These are phyloP conservation scores for Gracilaria domingensis DNA, from an alignment of 23 red algal species.

Conservation along the genomic window DNA sequence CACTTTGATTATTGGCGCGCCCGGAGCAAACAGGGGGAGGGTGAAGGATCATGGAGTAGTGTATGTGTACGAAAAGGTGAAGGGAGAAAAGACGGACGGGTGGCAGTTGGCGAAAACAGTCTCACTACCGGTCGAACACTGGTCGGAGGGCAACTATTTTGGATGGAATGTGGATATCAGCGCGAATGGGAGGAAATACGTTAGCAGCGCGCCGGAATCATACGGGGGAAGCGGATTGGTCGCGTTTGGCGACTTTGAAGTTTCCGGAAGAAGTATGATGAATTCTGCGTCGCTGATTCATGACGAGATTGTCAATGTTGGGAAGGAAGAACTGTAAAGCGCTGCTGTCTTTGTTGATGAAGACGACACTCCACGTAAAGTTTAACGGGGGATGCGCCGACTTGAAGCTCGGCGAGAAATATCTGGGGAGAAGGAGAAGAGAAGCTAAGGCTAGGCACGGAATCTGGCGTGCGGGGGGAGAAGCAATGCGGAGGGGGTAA, in stretches of 20 bases:
- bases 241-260: conserved; percentile 24
- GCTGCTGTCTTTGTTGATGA: background rate
- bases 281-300: conserved; percentile 29
- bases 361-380: too few relatives aligned
- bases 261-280: conserved; percentile 15
- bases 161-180: conserved; percentile 46
- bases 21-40: conserved; percentile 44
- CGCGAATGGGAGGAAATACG: conserved; percentile 20
- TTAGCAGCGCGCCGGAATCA: conserved; percentile 17
- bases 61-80: conserved; percentile 56
- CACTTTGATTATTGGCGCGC: conserved; percentile 61
- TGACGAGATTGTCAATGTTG: background rate
- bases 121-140: background rate
- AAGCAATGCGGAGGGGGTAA: too few relatives aligned
- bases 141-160: conserved; percentile 17
- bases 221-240: conserved; percentile 18
- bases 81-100: background rate
- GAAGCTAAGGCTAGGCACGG: too few relatives aligned
- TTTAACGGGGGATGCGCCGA: too few relatives aligned
- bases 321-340: conserved; percentile 22
- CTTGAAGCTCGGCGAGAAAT: background rate
- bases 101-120: conserved; percentile 40
- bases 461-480: too few relatives aligned
- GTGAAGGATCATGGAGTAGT: conserved; percentile 49
- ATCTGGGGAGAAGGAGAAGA: background rate